phyloP scores from a whole-genome alignment of 305 asterid species.

The Fraxinus ornus region DNA sequence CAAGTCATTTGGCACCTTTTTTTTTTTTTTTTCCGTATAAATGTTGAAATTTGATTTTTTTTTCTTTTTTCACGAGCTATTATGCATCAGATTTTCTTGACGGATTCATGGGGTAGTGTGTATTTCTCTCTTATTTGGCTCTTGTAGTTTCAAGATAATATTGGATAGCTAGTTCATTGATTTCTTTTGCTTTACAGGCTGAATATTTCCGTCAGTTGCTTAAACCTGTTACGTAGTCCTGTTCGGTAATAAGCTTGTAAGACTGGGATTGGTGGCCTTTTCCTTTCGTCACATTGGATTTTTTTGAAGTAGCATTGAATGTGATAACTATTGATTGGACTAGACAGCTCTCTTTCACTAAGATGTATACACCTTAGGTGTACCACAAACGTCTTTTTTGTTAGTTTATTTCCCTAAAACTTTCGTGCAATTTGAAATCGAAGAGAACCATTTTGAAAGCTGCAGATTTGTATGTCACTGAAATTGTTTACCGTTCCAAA shows the following conservation, averaged over 20 bases:
- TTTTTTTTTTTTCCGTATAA: background rate
- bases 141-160: background rate
- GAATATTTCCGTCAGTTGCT: slow-evolving; percentile 91
- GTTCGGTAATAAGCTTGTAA: slow-evolving; percentile 23
- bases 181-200: slow-evolving; percentile 53
- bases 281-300: slow-evolving; percentile 27
- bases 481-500: slow-evolving; percentile 31
- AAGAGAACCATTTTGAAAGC: slow-evolving; percentile 12
- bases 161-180: slow-evolving; percentile 8
- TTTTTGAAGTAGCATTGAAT: slow-evolving; percentile 23
- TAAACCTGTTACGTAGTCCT: slow-evolving; percentile 64
- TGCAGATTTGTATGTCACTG: slow-evolving; percentile 11
- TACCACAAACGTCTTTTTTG: slow-evolving; percentile 15
- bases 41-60: background rate
- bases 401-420: slow-evolving; percentile 17
- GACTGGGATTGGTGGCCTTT: slow-evolving; percentile 26
- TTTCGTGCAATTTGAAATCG: slow-evolving; percentile 13
- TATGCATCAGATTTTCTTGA: background rate
- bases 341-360: slow-evolving; percentile 22
- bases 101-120: background rate
- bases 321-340: slow-evolving; percentile 16
- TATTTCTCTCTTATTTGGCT: background rate
- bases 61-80: background rate
- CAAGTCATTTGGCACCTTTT: background rate
- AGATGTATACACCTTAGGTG: slow-evolving; percentile 37